A percentile compares a stretch with the other conserved stretches of the same genome.
These are phyloP conservation scores for Brachypodium distachyon DNA, from an alignment of 202 grass and related monocot species.

Conservation along the genomic window DNA sequence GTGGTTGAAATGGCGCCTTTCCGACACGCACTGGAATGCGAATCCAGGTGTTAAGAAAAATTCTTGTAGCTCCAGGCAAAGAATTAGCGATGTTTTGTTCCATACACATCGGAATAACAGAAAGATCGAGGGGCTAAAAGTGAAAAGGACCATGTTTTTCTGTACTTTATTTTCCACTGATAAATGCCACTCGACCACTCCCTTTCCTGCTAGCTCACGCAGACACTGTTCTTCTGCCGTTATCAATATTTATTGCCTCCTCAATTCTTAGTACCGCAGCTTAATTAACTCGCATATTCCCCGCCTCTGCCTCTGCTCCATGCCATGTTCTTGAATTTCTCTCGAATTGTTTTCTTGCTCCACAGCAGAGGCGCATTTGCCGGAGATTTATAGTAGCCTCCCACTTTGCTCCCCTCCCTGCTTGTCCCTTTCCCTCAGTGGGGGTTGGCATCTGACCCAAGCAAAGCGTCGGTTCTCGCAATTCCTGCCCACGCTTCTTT, in stretches of 20 bases:
- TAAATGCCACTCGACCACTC: conserved; percentile 14
- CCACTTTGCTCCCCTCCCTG: conserved; percentile 3
- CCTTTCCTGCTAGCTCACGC: not conserved
- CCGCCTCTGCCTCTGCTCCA: not conserved
- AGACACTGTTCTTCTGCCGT: conserved; percentile 1
- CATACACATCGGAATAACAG: not conserved
- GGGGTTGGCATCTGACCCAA: conserved; percentile 32
- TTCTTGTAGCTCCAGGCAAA: not conserved
- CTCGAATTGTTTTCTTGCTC: not conserved
- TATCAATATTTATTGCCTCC: conserved; percentile 21
- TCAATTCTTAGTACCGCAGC: conserved; percentile 10
- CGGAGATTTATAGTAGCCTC: conserved; percentile 24
- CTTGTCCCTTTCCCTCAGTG: conserved; percentile 22
- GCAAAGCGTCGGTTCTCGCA: conserved; percentile 28
- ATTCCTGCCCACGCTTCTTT: conserved; percentile 14
- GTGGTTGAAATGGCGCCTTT: conserved; percentile 32
- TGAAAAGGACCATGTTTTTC: not conserved
- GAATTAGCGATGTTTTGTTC: not conserved
- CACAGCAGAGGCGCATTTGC: conserved; percentile 6
- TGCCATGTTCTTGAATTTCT: conserved; percentile 32
- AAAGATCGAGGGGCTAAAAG: not conserved
- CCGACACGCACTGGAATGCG: not conserved
- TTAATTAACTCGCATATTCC: conserved; percentile 22
- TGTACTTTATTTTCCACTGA: not conserved
- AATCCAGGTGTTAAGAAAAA: not conserved